Percentiles rank a stretch among this genome's conserved stretches.
phyloP scores from a whole-genome alignment of 2,329 filamentous ascomycete species.

The Volutella citrinella region DNA sequence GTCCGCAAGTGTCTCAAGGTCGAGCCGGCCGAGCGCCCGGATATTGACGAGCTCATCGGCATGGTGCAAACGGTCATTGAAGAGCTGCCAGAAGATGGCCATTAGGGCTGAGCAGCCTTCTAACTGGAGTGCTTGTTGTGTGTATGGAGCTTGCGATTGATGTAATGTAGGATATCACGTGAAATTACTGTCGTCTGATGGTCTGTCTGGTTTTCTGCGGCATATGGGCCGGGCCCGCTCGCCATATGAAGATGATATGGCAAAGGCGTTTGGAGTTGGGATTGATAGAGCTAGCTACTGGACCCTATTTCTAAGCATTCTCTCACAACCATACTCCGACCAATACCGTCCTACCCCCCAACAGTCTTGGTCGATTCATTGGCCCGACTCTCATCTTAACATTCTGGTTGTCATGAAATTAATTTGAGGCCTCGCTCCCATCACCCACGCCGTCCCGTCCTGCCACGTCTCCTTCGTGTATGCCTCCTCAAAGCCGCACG shows the following conservation, averaged over 20 bases:
- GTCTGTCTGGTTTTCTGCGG: conserved; percentile 1
- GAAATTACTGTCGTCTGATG: conserved; percentile 7
- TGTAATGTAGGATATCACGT: conserved; percentile 14
- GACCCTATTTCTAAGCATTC: conserved; percentile 16
- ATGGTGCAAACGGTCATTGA: conserved; percentile 74
- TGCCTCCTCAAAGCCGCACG: conserved; percentile 15
- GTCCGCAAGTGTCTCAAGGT: conserved; percentile 83
- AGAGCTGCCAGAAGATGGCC: conserved; percentile 55
- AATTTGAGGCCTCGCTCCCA: too few species aligned
- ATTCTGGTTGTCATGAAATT: too few species aligned
- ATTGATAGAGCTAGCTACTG: conserved; percentile 20
- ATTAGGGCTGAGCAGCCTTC: conserved; percentile 10
- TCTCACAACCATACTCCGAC: conserved; percentile 6
- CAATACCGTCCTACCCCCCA: neutral
- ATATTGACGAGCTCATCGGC: conserved; percentile 77
- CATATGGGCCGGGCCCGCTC: conserved; percentile 1
- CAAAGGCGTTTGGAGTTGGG: conserved; percentile 22
- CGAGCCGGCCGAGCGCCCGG: conserved; percentile 82
- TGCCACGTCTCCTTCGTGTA: too few species aligned
- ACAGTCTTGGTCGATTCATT: neutral
- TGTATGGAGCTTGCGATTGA: neutral
- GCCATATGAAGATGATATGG: conserved; percentile 10
- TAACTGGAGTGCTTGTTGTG: neutral
- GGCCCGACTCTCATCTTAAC: neutral
- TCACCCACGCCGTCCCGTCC: too few species aligned